Evolutionary conservation across 805 yeast species (phyloP).

Genomic region (Priceomyces castillae): DNA sequence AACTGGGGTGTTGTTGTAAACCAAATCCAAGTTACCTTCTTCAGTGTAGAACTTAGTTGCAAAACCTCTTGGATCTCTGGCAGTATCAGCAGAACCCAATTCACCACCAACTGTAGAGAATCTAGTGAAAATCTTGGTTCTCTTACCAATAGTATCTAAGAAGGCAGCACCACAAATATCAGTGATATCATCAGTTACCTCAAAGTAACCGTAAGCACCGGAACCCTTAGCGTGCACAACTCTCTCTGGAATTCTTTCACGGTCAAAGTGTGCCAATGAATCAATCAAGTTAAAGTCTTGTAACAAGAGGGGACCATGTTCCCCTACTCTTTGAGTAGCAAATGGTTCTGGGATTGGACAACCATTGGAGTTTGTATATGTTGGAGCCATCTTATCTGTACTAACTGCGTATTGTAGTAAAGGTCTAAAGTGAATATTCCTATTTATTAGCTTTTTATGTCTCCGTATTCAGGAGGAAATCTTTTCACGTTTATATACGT

Average conservation of each 20-base stretch:
- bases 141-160: constrained; percentile 73
- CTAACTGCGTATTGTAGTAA: background rate
- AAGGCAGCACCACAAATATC: constrained; percentile 70
- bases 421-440: background rate
- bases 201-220: constrained; percentile 86
- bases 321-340: constrained; percentile 71
- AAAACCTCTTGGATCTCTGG: constrained; percentile 87
- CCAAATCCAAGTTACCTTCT: constrained; percentile 83
- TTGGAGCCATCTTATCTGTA: constrained; percentile 46
- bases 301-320: constrained; percentile 74
- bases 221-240: constrained; percentile 94
- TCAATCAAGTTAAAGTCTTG: constrained; percentile 83
- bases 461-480: background rate
- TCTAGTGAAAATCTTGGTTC: constrained; percentile 68
- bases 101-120: constrained; percentile 91
- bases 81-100: constrained; percentile 75
- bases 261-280: constrained; percentile 79
- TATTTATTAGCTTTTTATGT: background rate
- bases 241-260: constrained; percentile 89
- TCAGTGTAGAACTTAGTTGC: constrained; percentile 78
- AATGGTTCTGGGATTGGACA: constrained; percentile 74
- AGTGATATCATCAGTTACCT: constrained; percentile 80
- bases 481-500: constrained; percentile 1
- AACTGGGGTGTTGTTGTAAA: constrained; percentile 82
- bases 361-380: constrained; percentile 71